Conservation (phyloP, 768 basidiomycete species). For the Cyathus striatus region DNA sequence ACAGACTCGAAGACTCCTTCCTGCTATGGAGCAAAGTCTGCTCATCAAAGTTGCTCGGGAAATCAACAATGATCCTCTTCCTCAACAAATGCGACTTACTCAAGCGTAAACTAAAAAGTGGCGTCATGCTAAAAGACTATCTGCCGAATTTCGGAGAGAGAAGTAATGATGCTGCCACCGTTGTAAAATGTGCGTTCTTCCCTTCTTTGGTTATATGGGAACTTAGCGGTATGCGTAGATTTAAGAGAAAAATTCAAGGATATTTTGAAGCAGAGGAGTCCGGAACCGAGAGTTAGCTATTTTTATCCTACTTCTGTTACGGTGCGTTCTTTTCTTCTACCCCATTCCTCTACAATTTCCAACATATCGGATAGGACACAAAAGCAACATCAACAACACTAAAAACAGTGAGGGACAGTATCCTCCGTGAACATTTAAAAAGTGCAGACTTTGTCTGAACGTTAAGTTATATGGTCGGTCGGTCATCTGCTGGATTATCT, state of each 20-base stretch:
- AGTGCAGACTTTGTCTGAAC: constrained; percentile 38
- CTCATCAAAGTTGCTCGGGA: constrained; percentile 49
- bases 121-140: constrained; percentile 44
- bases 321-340: constrained; percentile 32
- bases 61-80: constrained; percentile 64
- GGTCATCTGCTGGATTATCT: no score
- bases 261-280: constrained; percentile 46
- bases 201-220: neutral
- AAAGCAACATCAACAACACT: no score
- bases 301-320: constrained; percentile 57
- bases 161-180: constrained; percentile 48
- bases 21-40: constrained; percentile 64
- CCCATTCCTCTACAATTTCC: neutral
- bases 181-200: constrained; percentile 49
- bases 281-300: constrained; percentile 46
- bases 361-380: no score
- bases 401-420: constrained; percentile 44
- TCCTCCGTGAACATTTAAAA: constrained; percentile 46
- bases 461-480: no score
- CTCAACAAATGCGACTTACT: constrained; percentile 72
- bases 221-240: constrained; percentile 23
- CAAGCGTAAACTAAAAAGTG: constrained; percentile 39
- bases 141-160: constrained; percentile 60
- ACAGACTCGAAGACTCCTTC: constrained; percentile 70
- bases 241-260: constrained; percentile 40